A percentile compares a stretch with the other conserved stretches of the same genome.
These are phyloP conservation scores for Trichocladium uniseriatum DNA, from an alignment of 495 filamentous ascomycete genomes.

Conservation along the genomic window DNA sequence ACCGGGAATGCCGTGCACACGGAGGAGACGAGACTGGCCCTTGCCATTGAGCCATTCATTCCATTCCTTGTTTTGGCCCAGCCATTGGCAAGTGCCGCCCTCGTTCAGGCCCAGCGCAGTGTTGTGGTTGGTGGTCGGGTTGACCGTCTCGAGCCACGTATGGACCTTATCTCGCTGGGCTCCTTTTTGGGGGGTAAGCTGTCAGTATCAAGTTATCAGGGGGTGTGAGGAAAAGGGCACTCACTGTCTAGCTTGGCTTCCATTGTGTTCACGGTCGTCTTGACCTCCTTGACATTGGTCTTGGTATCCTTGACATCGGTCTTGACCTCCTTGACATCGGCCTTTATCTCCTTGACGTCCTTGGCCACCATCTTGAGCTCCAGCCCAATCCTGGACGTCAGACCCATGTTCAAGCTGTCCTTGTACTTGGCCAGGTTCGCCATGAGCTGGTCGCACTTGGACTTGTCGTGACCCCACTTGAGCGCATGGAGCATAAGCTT, in stretches of 20 bases:
- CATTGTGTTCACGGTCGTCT: background rate
- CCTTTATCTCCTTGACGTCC: background rate
- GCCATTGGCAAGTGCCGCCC: slow-evolving; percentile 18
- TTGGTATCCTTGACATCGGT: background rate
- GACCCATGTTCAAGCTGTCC: slow-evolving; percentile 8
- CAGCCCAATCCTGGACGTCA: background rate
- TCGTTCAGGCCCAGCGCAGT: slow-evolving; percentile 5
- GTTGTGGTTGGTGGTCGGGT: slow-evolving; percentile 16
- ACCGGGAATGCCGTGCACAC: slow-evolving; percentile 34
- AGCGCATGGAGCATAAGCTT: background rate
- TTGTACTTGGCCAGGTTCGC: slow-evolving; percentile 18
- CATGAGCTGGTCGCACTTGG: slow-evolving; percentile 15
- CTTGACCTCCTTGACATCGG: background rate
- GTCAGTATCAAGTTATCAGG: background rate
- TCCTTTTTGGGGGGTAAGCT: background rate
- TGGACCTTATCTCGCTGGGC: background rate
- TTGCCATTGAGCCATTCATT: slow-evolving; percentile 10
- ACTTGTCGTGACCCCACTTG: slow-evolving; percentile 19
- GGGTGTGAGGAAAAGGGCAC: background rate
- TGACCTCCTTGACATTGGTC: background rate
- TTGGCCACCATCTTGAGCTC: background rate
- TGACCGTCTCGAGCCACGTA: slow-evolving; percentile 7
- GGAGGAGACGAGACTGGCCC: slow-evolving; percentile 17
- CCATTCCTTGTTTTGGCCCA: slow-evolving; percentile 14
- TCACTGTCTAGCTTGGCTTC: background rate